Evolutionary conservation across 2,329 filamentous ascomycete genomes (phyloP), one percentile per base, ranked within the genome.

Genomic region (Ophiostoma angusticollis): DNA sequence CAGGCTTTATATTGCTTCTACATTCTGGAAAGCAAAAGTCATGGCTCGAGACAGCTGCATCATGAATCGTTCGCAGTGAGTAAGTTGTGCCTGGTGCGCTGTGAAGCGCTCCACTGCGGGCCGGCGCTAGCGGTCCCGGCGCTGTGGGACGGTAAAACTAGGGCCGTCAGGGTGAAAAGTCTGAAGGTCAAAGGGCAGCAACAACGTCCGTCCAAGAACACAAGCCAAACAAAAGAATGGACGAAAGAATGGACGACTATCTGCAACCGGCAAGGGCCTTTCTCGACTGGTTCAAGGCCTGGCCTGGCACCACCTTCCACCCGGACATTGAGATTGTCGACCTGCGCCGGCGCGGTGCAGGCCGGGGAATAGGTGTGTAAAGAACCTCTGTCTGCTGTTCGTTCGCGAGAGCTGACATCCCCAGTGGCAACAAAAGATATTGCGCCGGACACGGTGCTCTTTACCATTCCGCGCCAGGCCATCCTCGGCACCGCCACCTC

Each of bases 401-500:
- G n/a, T n/a, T n/a, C n/a, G n/a, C n/a, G n/a, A n/a, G n/a, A n/a
- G n/a, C n/a, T n/a, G n/a, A n/a, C n/a, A n/a, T n/a, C n/a, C n/a
- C n/a, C 28, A 89, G 83, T 93, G 50, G 82, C 85, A 19, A 69
- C 62, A 17, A 56, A 68, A 42, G 73, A 84, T 45, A 84, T 94
- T 39, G 61, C 67, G 14, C 70, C 81, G 49, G 82, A 86, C 44
- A 83, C 84, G 41, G 72, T 80, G 34, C 70, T 93, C 31, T 93
- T 93, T 63, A 78, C 74, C 33, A 82, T 93, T 45, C 84, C 85
- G 3, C 75, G 82, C 45, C 60, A 65, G 33, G 64, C 71, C 35
- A 78, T 93, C 46, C 73, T 94, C 53, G 82, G 73, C 49, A 65
- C 73, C 17, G 70, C 80, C 53, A 93, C 81, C 29, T 91, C 84